phyloP scores from a whole-genome alignment of 179 eudicot species.

The Gypsophila paniculata region DNA sequence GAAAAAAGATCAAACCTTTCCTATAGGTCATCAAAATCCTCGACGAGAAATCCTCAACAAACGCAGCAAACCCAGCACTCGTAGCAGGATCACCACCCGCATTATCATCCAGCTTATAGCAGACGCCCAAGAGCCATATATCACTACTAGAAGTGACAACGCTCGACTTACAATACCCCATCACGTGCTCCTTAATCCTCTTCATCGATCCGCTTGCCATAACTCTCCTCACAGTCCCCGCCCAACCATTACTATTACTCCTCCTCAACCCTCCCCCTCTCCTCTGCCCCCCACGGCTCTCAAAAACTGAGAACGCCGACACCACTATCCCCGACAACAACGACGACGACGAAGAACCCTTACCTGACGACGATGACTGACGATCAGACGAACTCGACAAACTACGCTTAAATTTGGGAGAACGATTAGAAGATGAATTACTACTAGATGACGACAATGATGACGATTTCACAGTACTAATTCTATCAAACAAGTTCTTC shows the following conservation, averaged over 20 bases:
- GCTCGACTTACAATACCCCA: constrained; percentile 52
- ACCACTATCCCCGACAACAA: constrained; percentile 44
- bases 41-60: constrained; percentile 86
- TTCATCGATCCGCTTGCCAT: constrained; percentile 76
- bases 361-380: constrained; percentile 28
- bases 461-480: constrained; percentile 35
- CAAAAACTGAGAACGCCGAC: constrained; percentile 51
- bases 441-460: constrained; percentile 26
- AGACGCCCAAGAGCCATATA: constrained; percentile 87
- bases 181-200: constrained; percentile 66
- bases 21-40: constrained; percentile 88
- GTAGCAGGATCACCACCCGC: constrained; percentile 45
- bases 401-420: constrained; percentile 33
- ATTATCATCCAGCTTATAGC: constrained; percentile 67
- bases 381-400: constrained; percentile 38
- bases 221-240: constrained; percentile 60
- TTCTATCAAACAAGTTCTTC: constrained; percentile 51
- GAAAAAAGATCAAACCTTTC: constrained; percentile 52
- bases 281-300: constrained; percentile 35
- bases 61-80: constrained; percentile 61
- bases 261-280: constrained; percentile 14
- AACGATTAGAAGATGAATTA: constrained; percentile 37
- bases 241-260: constrained; percentile 41
- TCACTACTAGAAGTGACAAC: constrained; percentile 57
- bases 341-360: constrained; percentile 41